A percentile compares a stretch with the other conserved stretches of the same genome.
Evolutionary conservation across 371 early-diverging fungal genomes (phyloP).

Genomic region (Choanephora cucurbitarum): DNA sequence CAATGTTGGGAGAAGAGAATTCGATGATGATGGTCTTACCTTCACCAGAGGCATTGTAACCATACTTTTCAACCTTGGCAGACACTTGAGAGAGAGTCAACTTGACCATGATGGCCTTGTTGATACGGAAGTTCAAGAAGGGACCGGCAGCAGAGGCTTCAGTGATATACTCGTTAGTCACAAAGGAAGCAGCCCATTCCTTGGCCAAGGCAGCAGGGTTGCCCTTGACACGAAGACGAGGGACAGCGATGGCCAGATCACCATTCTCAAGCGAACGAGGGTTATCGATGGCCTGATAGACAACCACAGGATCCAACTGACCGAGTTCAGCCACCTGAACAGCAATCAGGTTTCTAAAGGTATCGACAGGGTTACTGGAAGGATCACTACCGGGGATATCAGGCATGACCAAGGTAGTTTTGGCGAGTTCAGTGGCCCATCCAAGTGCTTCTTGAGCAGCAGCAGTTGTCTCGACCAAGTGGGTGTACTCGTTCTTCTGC

Average conservation of each 20-base stretch:
- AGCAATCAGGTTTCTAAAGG: conserved; percentile 59
- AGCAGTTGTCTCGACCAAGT: conserved; percentile 33
- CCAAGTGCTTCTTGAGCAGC: conserved; percentile 27
- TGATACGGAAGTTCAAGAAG: conserved; percentile 85
- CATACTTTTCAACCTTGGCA: conserved; percentile 56
- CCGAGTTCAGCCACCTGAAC: conserved; percentile 46
- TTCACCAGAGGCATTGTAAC: conserved; percentile 65
- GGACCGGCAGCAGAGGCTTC: conserved; percentile 70
- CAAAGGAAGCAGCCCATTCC: conserved; percentile 73
- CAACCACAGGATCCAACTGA: conserved; percentile 48
- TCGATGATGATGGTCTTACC: conserved; percentile 88
- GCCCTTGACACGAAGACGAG: conserved; percentile 85
- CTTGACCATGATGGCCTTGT: conserved; percentile 56
- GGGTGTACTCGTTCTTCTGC: conserved; percentile 29
- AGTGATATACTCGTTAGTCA: conserved; percentile 59
- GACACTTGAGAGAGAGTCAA: conserved; percentile 56
- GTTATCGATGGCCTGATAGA: conserved; percentile 58
- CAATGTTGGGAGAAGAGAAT: conserved; percentile 98
- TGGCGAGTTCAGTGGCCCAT: conserved; percentile 9
- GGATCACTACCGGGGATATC: conserved; percentile 45
- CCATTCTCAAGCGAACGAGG: conserved; percentile 70
- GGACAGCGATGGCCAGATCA: conserved; percentile 82
- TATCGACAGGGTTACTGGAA: conserved; percentile 55
- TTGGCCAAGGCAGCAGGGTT: conserved; percentile 80
- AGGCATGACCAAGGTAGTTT: conserved; percentile 29